Base-by-base conservation (phyloP, 140 eudicot species). In the Flaveria floridana region DNA sequence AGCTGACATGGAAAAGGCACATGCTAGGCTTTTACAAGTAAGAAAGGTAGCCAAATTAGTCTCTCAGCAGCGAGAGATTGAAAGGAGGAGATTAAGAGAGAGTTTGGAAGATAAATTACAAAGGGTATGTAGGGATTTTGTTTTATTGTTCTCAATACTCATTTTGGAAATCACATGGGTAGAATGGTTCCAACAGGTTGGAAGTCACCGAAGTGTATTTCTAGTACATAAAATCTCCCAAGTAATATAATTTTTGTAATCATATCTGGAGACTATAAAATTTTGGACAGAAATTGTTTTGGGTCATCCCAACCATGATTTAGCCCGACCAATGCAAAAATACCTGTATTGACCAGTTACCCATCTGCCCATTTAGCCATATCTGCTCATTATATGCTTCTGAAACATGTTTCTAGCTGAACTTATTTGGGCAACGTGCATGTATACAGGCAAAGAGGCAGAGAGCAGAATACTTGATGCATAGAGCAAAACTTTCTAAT, bases 371-470 rank as follows among this genome's bases (percentile, higher is more conserved):
- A 6, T 65, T 34, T 34, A n/a, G 71, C 26, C 16, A 65, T 21
- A 39, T 68, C 13, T 26, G 21, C 57, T 18, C 41, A 9, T 46
- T 68, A 48, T 34, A 7, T 69, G 16, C 25, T 19, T 47, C 15
- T 13, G 64, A 25, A 70, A 52, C 55, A 37, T 13, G 42, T 53
- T 0, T 73, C 7, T 51, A 5, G 7, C 73, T 61, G 72, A 59
- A 66, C 57, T 63, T 72, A 30, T 19, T 65, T 62, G 30, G 18
- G 64, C 44, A 44, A 34, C 50, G 56, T 48, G 70, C 48, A 12
- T 68, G 51, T 81, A 77, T 72, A 57, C 79, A 94, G 99, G 99
- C 99, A n/a, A 88, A 85, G 91, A 87, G 95, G 81, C 93, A 88
- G 52, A 84, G 99, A 82, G 96, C 92, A 11, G 99, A 88, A 68